A percentile compares a stretch with the other conserved stretches of the same genome.
These are phyloP conservation scores for Przewalskia tangutica DNA, from an alignment of 257 asterid species.

Conservation along the genomic window DNA sequence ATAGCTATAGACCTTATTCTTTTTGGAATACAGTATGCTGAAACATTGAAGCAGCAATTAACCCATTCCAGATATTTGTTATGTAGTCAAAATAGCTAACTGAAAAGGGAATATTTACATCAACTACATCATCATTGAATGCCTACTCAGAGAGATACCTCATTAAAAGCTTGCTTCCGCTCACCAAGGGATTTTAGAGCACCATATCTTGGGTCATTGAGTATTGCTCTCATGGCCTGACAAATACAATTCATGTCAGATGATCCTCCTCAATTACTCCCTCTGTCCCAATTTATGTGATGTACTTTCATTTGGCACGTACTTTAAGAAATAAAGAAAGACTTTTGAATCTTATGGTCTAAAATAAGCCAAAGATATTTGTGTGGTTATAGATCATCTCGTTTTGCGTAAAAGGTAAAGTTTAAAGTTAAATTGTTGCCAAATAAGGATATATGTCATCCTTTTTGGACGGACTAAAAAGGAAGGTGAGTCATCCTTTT, in stretches of 20 bases:
- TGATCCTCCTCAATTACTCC: slow-evolving; percentile 1
- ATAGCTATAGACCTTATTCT: background rate
- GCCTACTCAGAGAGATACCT: slow-evolving; percentile 38
- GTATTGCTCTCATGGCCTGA: slow-evolving; percentile 87
- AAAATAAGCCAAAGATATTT: too few relatives aligned
- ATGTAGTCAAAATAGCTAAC: background rate
- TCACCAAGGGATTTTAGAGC: slow-evolving; percentile 75
- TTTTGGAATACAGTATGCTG: slow-evolving; percentile 1
- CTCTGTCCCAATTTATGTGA: too few relatives aligned
- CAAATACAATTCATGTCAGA: slow-evolving; percentile 12
- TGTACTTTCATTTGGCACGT: too few relatives aligned
- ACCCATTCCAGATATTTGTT: background rate
- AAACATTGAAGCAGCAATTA: slow-evolving; percentile 10
- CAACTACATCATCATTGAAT: slow-evolving; percentile 3
- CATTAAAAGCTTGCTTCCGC: slow-evolving; percentile 83
- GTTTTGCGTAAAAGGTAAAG: too few relatives aligned
- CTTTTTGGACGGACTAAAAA: too few relatives aligned
- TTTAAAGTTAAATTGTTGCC: too few relatives aligned
- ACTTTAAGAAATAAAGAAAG: too few relatives aligned
- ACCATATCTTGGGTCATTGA: slow-evolving; percentile 79
- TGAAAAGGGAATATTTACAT: slow-evolving; percentile 5
- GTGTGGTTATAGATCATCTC: too few relatives aligned
- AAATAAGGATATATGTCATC: too few relatives aligned
- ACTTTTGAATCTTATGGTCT: too few relatives aligned
- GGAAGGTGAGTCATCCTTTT: too few relatives aligned